A percentile compares a stretch with the other conserved stretches of the same genome.
phyloP scores from a whole-genome alignment of 208 protist species.

The Crithidia thermophila region DNA sequence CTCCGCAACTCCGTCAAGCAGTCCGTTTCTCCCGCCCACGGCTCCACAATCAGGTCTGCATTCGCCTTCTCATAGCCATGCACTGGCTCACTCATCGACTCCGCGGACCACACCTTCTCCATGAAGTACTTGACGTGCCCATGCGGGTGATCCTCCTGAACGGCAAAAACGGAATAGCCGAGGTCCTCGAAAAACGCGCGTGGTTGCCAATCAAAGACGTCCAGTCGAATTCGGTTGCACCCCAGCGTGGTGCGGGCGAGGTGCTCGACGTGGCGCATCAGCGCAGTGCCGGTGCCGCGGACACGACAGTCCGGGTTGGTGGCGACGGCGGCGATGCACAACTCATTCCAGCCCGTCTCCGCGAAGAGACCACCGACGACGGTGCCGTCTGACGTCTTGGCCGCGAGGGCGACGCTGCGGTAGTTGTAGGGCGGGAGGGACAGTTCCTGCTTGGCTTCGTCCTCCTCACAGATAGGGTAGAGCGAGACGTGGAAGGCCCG shows the following conservation, averaged over 20 bases:
- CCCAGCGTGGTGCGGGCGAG: background rate
- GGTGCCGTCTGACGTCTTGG: slow-evolving; percentile 11
- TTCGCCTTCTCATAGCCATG: background rate
- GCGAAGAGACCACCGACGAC: background rate
- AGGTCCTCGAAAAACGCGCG: slow-evolving; percentile 19
- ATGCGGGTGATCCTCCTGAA: slow-evolving; percentile 22
- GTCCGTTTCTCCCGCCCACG: background rate
- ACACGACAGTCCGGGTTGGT: slow-evolving; percentile 10
- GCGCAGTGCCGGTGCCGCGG: slow-evolving; percentile 19
- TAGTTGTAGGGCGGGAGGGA: slow-evolving; percentile 11
- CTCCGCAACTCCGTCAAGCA: background rate
- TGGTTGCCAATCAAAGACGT: slow-evolving; percentile 34
- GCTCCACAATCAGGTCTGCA: background rate
- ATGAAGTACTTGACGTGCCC: slow-evolving; percentile 26
- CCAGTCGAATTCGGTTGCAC: slow-evolving; percentile 14
- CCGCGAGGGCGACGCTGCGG: background rate
- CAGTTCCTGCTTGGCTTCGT: background rate
- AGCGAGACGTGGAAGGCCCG: background rate
- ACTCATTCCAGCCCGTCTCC: slow-evolving; percentile 15
- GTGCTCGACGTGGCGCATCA: slow-evolving; percentile 11
- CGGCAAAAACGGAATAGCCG: slow-evolving; percentile 17
- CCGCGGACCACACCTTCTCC: slow-evolving; percentile 23
- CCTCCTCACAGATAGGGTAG: slow-evolving; percentile 1
- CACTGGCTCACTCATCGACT: background rate
- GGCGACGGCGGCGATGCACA: slow-evolving; percentile 9